Percentiles rank a stretch among this genome's conserved stretches.
Conservation (phyloP, 441 rosid species). For the Breynia disticha region DNA sequence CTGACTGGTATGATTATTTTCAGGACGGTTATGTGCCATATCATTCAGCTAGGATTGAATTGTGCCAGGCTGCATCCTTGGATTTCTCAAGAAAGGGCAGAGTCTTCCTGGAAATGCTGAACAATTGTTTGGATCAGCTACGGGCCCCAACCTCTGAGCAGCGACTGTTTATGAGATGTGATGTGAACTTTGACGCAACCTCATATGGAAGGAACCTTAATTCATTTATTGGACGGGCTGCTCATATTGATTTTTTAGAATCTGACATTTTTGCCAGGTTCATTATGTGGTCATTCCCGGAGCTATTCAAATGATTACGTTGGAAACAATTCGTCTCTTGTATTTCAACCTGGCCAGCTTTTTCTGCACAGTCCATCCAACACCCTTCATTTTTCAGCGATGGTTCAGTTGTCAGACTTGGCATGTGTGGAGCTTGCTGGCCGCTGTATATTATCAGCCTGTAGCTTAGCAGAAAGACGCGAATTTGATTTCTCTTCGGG, state of each 20-base stretch:
- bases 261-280: constrained; percentile 72
- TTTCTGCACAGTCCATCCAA: neutral
- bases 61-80: constrained; percentile 56
- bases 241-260: constrained; percentile 90
- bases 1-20: constrained; percentile 1
- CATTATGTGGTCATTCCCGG: constrained; percentile 92
- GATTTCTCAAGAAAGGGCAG: constrained; percentile 73
- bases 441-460: neutral
- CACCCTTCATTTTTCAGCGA: no score
- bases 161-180: constrained; percentile 80
- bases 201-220: constrained; percentile 72
- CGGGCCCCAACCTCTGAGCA: constrained; percentile 59
- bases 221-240: constrained; percentile 82
- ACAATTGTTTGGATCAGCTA: constrained; percentile 79
- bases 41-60: constrained; percentile 88
- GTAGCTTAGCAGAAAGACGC: neutral
- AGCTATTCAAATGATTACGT: constrained; percentile 40
- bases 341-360: neutral
- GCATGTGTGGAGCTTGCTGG: neutral
- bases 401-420: no score
- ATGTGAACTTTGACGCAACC: constrained; percentile 73
- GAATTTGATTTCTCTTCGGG: neutral
- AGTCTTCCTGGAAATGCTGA: constrained; percentile 81
- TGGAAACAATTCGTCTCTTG: neutral
- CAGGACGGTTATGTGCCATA: constrained; percentile 98